Base-by-base conservation (phyloP, 192 early-diverging fungal genomes). In the Coemansia sp. region DNA sequence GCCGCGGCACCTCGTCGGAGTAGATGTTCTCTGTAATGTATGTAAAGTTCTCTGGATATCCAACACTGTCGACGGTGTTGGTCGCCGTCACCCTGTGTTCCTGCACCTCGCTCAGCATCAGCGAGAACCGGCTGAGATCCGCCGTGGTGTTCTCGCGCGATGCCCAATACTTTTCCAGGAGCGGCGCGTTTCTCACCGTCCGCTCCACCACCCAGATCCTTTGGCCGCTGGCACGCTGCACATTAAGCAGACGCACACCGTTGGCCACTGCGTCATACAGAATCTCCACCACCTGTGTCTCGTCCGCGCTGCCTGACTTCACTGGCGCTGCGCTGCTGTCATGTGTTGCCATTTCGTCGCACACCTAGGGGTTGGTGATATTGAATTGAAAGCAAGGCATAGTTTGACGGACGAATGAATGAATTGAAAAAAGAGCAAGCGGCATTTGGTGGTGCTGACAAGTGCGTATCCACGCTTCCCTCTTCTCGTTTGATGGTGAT, bases 21-120 rank as follows among this genome's bases (percentile, higher is more conserved):
- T 65, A 73, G 5, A 73, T 67, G 67, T 21, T 67, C 18, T 67
- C 31, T 56, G 77, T 68, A 30, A 82, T 77, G 67, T 72, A 82
- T 21, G 39, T 72, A 52, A 82, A 82, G 62, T 67, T 46, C 23
- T 72, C 64, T 0, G 74, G 74, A 21, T 46, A 63, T 9, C 71
- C 66, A 6, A 68, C 70, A 8, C 30, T 25, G 51, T 84, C 82
- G 16, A 84, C 77, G 2, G 66, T 64, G 60, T 84, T 84, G 31
- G 39, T 46, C 9, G 76, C 68, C 2, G 67, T 57, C n/a, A 84
- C 75, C 0, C 59, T 59, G 21, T 49, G 51, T 21, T 53, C 63
- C 60, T 67, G 42, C 12, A 10, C 42, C 18, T 75, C 75, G 23
- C 52, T 35, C 28, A 34, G 30, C 21, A 80, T 34, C 33, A 80